Percentiles rank a stretch among this genome's conserved stretches.
Evolutionary conservation across 2,329 filamentous ascomycete genomes (phyloP).

Genomic region (Helotiales sp.): DNA sequence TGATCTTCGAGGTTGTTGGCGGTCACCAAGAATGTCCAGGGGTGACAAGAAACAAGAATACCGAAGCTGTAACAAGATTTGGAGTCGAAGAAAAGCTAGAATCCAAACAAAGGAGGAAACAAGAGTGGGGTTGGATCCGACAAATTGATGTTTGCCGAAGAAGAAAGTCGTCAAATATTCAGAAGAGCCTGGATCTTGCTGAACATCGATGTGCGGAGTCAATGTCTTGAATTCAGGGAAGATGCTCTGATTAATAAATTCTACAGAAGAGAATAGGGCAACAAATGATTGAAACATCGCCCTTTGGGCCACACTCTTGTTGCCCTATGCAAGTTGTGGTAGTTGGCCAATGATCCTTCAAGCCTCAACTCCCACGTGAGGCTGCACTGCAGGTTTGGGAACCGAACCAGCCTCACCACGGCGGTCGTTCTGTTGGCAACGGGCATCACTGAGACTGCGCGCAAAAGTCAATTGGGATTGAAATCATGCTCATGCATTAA

Average conservation of each 20-base stretch:
- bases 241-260: not conserved
- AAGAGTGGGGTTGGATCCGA: not conserved
- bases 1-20: not conserved
- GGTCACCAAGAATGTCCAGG: not conserved
- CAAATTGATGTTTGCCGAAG: not conserved
- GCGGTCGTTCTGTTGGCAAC: not conserved
- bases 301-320: not conserved
- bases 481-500: not conserved
- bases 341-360: not conserved
- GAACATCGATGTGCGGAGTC: not conserved
- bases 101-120: not conserved
- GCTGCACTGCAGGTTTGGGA: not conserved
- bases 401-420: constrained; percentile 1
- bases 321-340: not conserved
- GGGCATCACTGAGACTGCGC: not conserved
- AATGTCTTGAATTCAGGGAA: not conserved
- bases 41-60: not conserved
- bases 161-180: not conserved
- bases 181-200: not conserved
- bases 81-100: not conserved
- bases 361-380: not conserved
- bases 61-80: not conserved
- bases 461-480: too few species aligned
- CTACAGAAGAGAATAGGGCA: not conserved
- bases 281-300: not conserved